Evolutionary conservation across 305 asterid species (phyloP).

Genomic region (Euphrasia arctica): DNA sequence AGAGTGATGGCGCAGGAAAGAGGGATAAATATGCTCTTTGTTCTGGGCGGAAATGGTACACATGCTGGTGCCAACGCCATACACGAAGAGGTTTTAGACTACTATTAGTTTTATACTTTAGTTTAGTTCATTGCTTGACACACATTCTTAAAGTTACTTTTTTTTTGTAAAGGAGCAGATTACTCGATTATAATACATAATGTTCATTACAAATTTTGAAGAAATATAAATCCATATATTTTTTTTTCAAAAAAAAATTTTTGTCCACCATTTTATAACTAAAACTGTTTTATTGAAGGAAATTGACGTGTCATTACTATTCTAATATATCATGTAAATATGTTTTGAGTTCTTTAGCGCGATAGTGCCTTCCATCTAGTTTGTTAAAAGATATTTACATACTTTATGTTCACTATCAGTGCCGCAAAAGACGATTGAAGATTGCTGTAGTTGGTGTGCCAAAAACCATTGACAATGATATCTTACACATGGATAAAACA

Average conservation of each 20-base stretch:
- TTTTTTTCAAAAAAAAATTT: not conserved
- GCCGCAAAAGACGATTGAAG: constrained; percentile 67
- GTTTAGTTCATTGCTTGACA: constrained; percentile 2
- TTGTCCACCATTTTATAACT: not conserved
- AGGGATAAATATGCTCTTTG: constrained; percentile 96
- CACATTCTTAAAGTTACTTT: constrained; percentile 1
- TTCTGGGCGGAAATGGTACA: constrained; percentile 98
- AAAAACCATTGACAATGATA: constrained; percentile 97
- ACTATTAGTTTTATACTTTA: constrained; percentile 17
- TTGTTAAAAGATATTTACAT: not conserved
- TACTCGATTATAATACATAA: too few relatives aligned
- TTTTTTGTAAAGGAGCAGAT: not conserved
- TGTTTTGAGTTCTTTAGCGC: not conserved
- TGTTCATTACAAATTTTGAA: not conserved
- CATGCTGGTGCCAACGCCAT: constrained; percentile 99
- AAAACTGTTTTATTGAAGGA: not conserved
- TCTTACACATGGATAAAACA: constrained; percentile 95
- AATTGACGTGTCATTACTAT: not conserved
- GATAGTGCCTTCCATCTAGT: constrained; percentile 13
- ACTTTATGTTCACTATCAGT: constrained; percentile 45
- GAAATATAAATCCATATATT: not conserved
- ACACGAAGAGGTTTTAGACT: constrained; percentile 77
- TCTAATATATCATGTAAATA: constrained; percentile 1
- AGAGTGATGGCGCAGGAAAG: constrained; percentile 68
- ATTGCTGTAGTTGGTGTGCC: constrained; percentile 97